Conservation (phyloP, 768 basidiomycete genomes). For the Boletus vermiculosoides region DNA sequence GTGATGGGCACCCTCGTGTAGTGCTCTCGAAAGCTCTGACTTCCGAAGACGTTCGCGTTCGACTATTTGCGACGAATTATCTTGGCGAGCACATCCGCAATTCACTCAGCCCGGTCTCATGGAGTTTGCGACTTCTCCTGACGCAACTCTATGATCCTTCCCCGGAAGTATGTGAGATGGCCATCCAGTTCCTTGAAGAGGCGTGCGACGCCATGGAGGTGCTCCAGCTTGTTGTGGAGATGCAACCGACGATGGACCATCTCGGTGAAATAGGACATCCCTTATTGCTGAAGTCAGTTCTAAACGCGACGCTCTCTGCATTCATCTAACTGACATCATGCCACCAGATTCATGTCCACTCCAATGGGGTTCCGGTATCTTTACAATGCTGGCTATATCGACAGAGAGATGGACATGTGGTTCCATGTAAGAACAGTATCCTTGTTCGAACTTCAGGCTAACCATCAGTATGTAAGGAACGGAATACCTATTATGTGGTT, state of each 20-base stretch:
- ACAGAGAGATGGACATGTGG: constrained; percentile 95
- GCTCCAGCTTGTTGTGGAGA: constrained; percentile 86
- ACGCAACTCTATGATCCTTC: constrained; percentile 96
- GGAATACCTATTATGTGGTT: constrained; percentile 90
- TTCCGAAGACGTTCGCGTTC: constrained; percentile 87
- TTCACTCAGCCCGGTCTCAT: constrained; percentile 64
- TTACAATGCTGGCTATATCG: constrained; percentile 88
- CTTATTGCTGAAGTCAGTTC: constrained; percentile 75
- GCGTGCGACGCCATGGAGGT: constrained; percentile 83
- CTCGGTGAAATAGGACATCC: constrained; percentile 91
- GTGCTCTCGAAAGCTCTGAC: constrained; percentile 93
- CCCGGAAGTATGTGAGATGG: constrained; percentile 85
- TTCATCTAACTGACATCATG: background rate
- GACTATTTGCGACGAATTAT: constrained; percentile 85
- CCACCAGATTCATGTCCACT: constrained; percentile 86
- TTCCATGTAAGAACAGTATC: constrained; percentile 64
- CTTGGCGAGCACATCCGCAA: constrained; percentile 77
- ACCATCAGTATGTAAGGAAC: constrained; percentile 58
- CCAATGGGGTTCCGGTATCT: constrained; percentile 91
- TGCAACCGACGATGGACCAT: constrained; percentile 95
- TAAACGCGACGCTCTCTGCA: background rate
- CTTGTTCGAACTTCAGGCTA: constrained; percentile 1
- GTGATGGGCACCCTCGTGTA: constrained; percentile 93
- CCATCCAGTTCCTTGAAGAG: constrained; percentile 85
- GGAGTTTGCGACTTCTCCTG: constrained; percentile 87